Evolutionary conservation across 306 rosid species (phyloP).

Genomic region (Lablab purpureus): DNA sequence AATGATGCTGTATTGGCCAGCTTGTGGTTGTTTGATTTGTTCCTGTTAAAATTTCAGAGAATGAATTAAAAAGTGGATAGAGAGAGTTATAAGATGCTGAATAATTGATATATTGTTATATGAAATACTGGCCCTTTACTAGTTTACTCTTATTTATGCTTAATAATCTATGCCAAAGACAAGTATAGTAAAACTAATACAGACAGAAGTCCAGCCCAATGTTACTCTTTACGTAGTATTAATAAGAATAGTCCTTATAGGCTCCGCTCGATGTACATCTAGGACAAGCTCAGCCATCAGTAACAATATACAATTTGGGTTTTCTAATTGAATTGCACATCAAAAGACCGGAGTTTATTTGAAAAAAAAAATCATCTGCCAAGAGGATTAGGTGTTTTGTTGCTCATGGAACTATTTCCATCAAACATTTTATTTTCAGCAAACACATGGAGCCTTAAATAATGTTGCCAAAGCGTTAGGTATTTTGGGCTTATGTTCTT

Average conservation of each 20-base stretch:
- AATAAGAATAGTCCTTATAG: not conserved
- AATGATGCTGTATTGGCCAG: constrained; percentile 14
- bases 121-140: not conserved
- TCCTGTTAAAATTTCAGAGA: constrained; percentile 39
- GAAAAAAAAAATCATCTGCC: not conserved
- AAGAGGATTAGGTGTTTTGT: constrained; percentile 20
- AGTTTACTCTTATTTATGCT: not conserved
- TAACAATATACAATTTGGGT: not conserved
- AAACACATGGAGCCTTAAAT: constrained; percentile 18
- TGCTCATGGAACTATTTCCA: not conserved
- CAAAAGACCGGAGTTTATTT: constrained; percentile 6
- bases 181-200: not conserved
- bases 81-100: constrained; percentile 20
- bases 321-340: not conserved
- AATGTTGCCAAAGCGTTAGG: constrained; percentile 19
- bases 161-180: constrained; percentile 27
- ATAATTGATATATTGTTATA: constrained; percentile 29
- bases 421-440: constrained; percentile 21
- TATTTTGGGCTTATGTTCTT: constrained; percentile 4
- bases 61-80: constrained; percentile 3
- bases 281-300: constrained; percentile 2
- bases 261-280: not conserved
- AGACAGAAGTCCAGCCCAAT: constrained; percentile 1
- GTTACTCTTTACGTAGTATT: not conserved
- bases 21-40: constrained; percentile 28